Base-by-base conservation (phyloP, 2,329 filamentous ascomycete species). In the Tolypocladium cylindrosporum region DNA sequence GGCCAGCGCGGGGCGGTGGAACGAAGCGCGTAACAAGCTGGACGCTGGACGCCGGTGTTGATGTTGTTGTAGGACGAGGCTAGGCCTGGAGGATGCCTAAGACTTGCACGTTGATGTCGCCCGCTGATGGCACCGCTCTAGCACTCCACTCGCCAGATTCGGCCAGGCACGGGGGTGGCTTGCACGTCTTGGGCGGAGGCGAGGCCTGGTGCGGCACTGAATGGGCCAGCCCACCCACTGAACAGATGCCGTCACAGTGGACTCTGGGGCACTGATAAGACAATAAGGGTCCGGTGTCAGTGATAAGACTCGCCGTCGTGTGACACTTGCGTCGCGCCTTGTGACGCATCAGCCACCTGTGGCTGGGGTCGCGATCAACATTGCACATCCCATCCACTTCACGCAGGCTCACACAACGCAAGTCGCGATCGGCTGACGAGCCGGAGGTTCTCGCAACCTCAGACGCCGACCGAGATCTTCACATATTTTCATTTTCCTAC, bases 1-100 rank as follows among this genome's bases (percentile, higher is more conserved):
- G 62, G 64, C 65, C 59, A 62, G 50, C 55, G 16, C 41, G 36
- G 40, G 24, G 45, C 48, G 52, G 52, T 45, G 42, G 19, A 53
- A 52, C 51, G 48, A 52, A 37, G 31, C 31, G 31, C 19, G 48
- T 37, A 52, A 9, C 48, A 24, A 19, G 48, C 31, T 37, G 31
- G 31, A 37, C 2, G 27, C 27, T 21, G 31, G 31, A 37, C 4
- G 48, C 48, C 21, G 31, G 48, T 52, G 48, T 36, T 52, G 48
- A 37, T 52, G 48, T 27, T 50, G 45, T 50, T 37, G 48, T 51
- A 51, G 31, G 48, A 52, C 48, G 48, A 21, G 19, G 48, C 48
- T 13, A 10, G 31, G 48, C 13, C 31, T 8, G 31, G 31, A 37
- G 31, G 48, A 36, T 52, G 48, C 48, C 48, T 52, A 52, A 36